Conservation (phyloP, 495 filamentous ascomycete species). For the Talaromyces wortmannii region DNA sequence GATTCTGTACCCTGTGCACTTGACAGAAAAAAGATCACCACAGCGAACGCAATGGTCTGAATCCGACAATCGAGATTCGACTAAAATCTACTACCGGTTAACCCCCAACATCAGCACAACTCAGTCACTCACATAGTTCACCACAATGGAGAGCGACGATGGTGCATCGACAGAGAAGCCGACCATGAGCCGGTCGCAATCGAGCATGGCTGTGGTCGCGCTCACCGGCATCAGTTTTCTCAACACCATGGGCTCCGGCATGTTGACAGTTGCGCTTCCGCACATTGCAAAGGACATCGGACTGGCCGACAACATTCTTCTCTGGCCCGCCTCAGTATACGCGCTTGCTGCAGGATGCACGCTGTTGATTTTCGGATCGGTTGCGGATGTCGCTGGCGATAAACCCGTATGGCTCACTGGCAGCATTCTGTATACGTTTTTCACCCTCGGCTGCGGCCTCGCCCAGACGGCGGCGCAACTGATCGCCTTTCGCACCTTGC, state of each 20-base stretch:
- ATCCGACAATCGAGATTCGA: too few species aligned
- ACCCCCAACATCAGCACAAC: too few species aligned
- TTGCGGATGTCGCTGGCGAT: constrained; percentile 43
- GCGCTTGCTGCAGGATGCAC: constrained; percentile 30
- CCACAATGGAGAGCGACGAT: too few species aligned
- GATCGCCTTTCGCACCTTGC: constrained; percentile 42
- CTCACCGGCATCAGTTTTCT: constrained; percentile 14
- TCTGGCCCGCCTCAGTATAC: constrained; percentile 23
- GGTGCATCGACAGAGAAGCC: too few species aligned
- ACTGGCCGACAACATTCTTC: constrained; percentile 13
- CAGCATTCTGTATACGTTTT: constrained; percentile 28
- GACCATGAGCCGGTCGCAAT: too few species aligned
- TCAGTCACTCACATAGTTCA: too few species aligned
- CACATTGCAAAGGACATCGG: constrained; percentile 22
- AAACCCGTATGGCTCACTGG: constrained; percentile 37
- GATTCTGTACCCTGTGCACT: too few species aligned
- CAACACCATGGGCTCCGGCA: constrained; percentile 12
- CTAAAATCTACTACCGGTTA: too few species aligned
- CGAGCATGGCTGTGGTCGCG: neutral
- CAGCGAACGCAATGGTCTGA: too few species aligned
- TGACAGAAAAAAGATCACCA: too few species aligned
- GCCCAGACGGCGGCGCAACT: constrained; percentile 35
- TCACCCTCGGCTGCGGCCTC: constrained; percentile 39
- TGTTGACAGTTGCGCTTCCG: constrained; percentile 19
- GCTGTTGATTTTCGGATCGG: constrained; percentile 39